Evolutionary conservation across 352 stramenopile species (phyloP), one percentile per base, ranked within the genome.

Genomic region (Elongisporangium prolatum): DNA sequence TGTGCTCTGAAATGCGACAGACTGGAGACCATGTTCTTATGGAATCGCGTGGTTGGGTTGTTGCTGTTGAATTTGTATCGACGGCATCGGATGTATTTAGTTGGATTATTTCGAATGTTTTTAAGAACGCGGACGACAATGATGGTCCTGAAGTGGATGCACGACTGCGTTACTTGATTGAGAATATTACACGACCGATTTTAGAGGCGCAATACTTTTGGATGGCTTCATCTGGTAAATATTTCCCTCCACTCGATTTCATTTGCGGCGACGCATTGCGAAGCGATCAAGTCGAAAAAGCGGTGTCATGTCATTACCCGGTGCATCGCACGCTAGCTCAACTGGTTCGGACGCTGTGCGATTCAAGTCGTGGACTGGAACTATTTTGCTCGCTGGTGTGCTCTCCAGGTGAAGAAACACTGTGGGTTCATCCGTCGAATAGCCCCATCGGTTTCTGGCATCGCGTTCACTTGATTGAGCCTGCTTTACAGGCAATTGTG

Each of bases 51-150:
- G 75, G 71, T n/a, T 92, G 83, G 83, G 75, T 92, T n/a, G 81
- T 89, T 37, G 86, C 80, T 2, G 83, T 92, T 21, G 83, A 92
- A 55, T 92, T 91, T 57, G 80, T 89, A n/a, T 93, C 84, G 7
- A 93, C 84, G 4, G 83, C 82, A 10, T 91, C 79, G 3, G 84
- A 93, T 28, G 80, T 91, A 11, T 93, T 84, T 57, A 84, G 70
- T 21, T 89, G 83, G 79, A 82, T 93, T 40, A 74, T 93, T 21
- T 75, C 81, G 44, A 93, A 93, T 48, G 80, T 84, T 20, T 89
- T 93, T 55, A 89, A 91, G 65, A 69, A 68, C 40, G 50, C 63
- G 1, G 64, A 67, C 21, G 57, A 48, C n/a, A 52, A 77, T 2
- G 51, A 60, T 3, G 13, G 58, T 20, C 52, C 61, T 14, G 56